A percentile compares a stretch with the other conserved stretches of the same genome.
These are phyloP conservation scores for Metschnikowia arizonensis DNA, from an alignment of 805 yeast genomes.

Conservation along the genomic window DNA sequence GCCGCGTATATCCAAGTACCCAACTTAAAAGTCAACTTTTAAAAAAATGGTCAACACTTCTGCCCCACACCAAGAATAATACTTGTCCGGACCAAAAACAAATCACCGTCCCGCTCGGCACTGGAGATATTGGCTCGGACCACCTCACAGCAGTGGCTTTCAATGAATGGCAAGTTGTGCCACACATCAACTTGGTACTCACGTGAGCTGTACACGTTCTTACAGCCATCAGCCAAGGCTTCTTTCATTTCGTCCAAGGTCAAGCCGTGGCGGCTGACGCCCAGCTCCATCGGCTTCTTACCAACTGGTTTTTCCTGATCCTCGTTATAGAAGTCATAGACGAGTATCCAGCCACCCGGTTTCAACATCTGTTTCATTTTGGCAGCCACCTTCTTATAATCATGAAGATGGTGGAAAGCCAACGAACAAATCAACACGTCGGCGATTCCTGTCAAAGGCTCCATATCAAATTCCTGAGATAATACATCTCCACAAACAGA, in stretches of 20 bases:
- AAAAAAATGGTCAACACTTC: not conserved
- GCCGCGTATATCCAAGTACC: too few species aligned
- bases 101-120: conserved; percentile 9
- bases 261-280: conserved; percentile 9
- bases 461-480: conserved; percentile 14
- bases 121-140: conserved; percentile 13
- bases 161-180: conserved; percentile 24
- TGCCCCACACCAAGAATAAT: conserved; percentile 30
- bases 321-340: conserved; percentile 38
- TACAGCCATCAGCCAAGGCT: conserved; percentile 5
- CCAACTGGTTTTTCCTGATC: conserved; percentile 7
- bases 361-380: conserved; percentile 31
- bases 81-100: conserved; percentile 18
- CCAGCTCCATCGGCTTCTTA: not conserved
- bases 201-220: conserved; percentile 22
- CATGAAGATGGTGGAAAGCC: conserved; percentile 38
- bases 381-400: conserved; percentile 27
- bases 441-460: conserved; percentile 16
- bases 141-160: conserved; percentile 21
- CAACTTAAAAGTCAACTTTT: too few species aligned
- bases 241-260: conserved; percentile 1
- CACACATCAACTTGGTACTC: conserved; percentile 21
- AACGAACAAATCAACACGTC: conserved; percentile 34
- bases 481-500: conserved; percentile 25
- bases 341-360: conserved; percentile 32